Base-by-base conservation (phyloP, 1,284 basidiomycete species). In the Chondrostereum purpureum region DNA sequence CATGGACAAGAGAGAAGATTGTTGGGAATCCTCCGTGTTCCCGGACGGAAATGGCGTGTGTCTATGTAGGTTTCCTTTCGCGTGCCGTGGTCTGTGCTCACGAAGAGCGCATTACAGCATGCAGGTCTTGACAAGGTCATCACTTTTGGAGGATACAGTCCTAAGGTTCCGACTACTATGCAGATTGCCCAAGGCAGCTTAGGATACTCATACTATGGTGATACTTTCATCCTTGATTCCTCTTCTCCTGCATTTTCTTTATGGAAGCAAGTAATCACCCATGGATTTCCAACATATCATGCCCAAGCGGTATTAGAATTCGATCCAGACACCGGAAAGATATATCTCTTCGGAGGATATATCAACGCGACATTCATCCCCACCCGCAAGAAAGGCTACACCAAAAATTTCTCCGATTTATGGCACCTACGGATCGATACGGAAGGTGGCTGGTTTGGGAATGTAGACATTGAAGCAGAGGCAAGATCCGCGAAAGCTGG, bases 101-200 rank as follows among this genome's bases (percentile, higher is more conserved):
- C 44, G 5, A 2, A 22, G 23, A 18, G 16, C 20, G 11, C 8
- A 35, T 19, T 43, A 17, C 45, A 69, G 68, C 68, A 70, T 48
- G 53, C 53, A 5, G 57, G 53, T 17, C 57, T 68, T n/a, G 55
- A 66, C 47, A 58, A 63, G 39, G 62, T 61, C 5, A 50, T 72
- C 44, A 49, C 66, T 8, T 72, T 66, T 44, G 68, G 67, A 19
- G 69, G 70, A 0, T 70, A 68, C 51, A 62, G 56, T 33, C 61
- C 68, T n/a, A n/a, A 17, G 13, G 21, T 3, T 41, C 22, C 18
- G 4, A 41, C n/a, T 13, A 10, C 39, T 10, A 21, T 4, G 10
- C 10, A 22, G 13, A 8, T 13, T 23, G 39, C 20, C n/a, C 18
- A 2, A n/a, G 11, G n/a, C 2, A 41, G 12, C 11, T 41, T 41